Evolutionary conservation across 768 basidiomycete species (phyloP).

Genomic region (Auricularia heimuer): DNA sequence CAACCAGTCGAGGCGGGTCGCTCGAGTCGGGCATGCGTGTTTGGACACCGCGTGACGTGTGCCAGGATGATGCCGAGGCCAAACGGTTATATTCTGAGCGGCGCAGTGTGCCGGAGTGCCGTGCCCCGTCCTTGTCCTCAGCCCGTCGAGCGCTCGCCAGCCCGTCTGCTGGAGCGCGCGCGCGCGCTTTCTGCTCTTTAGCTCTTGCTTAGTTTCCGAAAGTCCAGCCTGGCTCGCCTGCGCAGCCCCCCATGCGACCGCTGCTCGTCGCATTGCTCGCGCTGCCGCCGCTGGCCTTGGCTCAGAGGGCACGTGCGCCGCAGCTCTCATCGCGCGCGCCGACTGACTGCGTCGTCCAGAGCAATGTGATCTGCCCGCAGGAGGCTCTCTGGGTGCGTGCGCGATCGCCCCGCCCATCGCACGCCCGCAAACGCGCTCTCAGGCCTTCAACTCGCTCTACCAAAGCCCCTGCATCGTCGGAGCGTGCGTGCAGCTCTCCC

Average conservation of each 20-base stretch:
- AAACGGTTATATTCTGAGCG: background rate
- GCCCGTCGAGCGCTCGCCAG: background rate
- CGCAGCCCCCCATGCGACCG: background rate
- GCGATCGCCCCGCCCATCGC: background rate
- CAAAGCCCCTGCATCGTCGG: constrained; percentile 1
- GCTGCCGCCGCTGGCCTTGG: background rate
- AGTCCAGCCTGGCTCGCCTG: background rate
- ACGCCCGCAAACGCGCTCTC: background rate
- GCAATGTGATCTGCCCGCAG: background rate
- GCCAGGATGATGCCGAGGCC: background rate
- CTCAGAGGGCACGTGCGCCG: background rate
- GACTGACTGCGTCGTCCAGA: background rate
- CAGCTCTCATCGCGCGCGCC: background rate
- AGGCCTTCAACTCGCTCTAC: background rate
- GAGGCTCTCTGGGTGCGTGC: background rate
- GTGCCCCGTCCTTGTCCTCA: background rate
- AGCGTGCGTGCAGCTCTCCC: background rate
- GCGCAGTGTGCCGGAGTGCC: background rate
- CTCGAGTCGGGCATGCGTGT: background rate
- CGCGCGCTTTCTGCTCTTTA: background rate
- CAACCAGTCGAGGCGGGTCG: background rate
- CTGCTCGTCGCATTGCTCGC: background rate
- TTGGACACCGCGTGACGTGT: background rate
- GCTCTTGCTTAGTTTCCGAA: background rate
- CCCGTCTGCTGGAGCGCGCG: background rate